A percentile compares a stretch with the other conserved stretches of the same genome.
Conservation (phyloP, 305 asterid species). For the Fraxinus xanthoxyloides region DNA sequence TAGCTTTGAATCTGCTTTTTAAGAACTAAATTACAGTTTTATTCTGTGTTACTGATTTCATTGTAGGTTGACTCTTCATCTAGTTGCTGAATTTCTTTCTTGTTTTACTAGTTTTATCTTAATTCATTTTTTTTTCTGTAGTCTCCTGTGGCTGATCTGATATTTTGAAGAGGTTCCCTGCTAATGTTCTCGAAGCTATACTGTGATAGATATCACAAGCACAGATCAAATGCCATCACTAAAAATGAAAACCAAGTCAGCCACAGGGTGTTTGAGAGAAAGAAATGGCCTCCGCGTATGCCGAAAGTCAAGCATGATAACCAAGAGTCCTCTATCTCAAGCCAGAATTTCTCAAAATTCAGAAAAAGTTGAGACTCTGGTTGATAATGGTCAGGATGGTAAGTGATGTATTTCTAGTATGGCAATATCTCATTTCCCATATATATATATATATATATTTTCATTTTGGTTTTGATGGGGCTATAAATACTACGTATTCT, state of each 20-base stretch:
- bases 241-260: conserved; percentile 73
- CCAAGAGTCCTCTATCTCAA: conserved; percentile 66
- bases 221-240: conserved; percentile 88
- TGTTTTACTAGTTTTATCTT: conserved; percentile 6
- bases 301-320: conserved; percentile 66
- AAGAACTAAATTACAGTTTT: not conserved
- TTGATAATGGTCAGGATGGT: conserved; percentile 56
- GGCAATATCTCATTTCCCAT: not conserved
- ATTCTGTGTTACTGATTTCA: not conserved
- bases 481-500: not conserved
- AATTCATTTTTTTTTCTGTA: conserved; percentile 25
- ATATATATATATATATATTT: not conserved
- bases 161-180: conserved; percentile 30
- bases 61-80: not conserved
- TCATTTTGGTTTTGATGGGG: not conserved
- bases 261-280: conserved; percentile 53
- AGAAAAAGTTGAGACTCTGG: conserved; percentile 33
- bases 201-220: conserved; percentile 27
- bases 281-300: conserved; percentile 67
- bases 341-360: conserved; percentile 42
- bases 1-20: not conserved
- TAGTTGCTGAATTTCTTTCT: conserved; percentile 7
- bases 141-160: conserved; percentile 45
- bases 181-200: conserved; percentile 43
- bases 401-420: conserved; percentile 24